These are phyloP conservation scores for Besnoitia besnoiti DNA, from an alignment of 169 alveolate genomes.

Conservation along the genomic window DNA sequence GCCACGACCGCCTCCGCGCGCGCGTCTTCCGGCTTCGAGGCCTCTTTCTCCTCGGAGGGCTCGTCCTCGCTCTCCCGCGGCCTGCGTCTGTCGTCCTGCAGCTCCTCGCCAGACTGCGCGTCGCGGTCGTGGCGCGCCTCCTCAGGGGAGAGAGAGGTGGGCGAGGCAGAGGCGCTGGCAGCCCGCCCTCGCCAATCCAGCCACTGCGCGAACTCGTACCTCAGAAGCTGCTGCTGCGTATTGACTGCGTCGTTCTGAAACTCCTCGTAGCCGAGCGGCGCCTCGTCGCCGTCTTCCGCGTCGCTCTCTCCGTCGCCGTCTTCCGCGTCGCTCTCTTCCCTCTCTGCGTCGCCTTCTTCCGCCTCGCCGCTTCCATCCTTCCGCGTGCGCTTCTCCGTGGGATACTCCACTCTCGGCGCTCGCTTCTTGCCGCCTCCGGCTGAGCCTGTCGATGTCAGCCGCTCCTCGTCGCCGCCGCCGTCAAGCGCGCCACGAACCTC, in stretches of 20 bases:
- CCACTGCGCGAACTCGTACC: slow-evolving; percentile 61
- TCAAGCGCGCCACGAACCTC: no score
- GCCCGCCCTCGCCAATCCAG: slow-evolving; percentile 6
- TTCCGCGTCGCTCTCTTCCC: not conserved
- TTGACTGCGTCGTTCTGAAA: slow-evolving; percentile 66
- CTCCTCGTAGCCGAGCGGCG: slow-evolving; percentile 1
- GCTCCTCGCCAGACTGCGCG: not conserved
- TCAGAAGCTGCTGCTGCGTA: slow-evolving; percentile 30
- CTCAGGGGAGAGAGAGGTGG: no score
- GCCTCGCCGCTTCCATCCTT: not conserved
- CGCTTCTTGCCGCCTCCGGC: not conserved
- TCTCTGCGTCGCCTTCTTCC: not conserved
- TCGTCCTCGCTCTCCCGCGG: not conserved
- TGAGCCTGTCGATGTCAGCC: not conserved
- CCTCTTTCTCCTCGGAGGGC: not conserved
- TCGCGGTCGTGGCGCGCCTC: not conserved
- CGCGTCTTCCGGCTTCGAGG: not conserved
- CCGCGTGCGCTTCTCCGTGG: not conserved
- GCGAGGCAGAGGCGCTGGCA: no score
- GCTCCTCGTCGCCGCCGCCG: not conserved
- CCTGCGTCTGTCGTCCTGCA: not conserved
- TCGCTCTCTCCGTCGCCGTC: not conserved
- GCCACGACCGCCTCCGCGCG: not conserved
- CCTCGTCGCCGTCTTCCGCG: not conserved
- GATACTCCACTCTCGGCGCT: not conserved